A percentile compares a stretch with the other conserved stretches of the same genome.
Evolutionary conservation across 768 basidiomycete genomes (phyloP).

Genomic region (Trametes coccinea): DNA sequence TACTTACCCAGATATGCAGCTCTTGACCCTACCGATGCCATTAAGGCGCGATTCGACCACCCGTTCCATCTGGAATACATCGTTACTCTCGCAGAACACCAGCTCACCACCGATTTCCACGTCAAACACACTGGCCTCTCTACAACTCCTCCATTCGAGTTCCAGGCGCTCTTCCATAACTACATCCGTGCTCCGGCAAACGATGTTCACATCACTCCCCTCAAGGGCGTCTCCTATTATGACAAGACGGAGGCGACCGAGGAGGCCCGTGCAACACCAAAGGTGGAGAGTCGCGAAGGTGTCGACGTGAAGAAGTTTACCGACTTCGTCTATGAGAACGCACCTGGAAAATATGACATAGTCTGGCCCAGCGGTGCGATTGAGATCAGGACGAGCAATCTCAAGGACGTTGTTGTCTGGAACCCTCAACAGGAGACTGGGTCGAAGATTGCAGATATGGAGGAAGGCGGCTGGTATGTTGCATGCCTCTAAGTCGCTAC

Average conservation of each 20-base stretch:
- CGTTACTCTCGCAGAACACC: conserved; percentile 72
- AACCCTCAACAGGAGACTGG: conserved; percentile 80
- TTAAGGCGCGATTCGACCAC: conserved; percentile 57
- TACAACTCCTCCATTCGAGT: conserved; percentile 57
- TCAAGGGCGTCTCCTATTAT: conserved; percentile 65
- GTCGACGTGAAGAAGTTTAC: conserved; percentile 71
- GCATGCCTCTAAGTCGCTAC: background rate
- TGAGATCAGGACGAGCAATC: conserved; percentile 49
- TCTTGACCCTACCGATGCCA: conserved; percentile 61
- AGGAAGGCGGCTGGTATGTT: conserved; percentile 76
- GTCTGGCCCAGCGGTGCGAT: conserved; percentile 60
- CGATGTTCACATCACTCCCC: conserved; percentile 59
- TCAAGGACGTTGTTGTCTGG: conserved; percentile 91
- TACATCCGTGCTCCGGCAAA: conserved; percentile 74
- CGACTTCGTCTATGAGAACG: conserved; percentile 77
- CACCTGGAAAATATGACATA: conserved; percentile 54
- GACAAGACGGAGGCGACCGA: conserved; percentile 77
- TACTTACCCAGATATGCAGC: conserved; percentile 40
- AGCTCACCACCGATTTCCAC: conserved; percentile 77
- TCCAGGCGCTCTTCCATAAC: conserved; percentile 92
- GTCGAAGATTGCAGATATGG: conserved; percentile 84
- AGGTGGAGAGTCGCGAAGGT: conserved; percentile 56
- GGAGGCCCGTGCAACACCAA: conserved; percentile 48
- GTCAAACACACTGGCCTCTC: conserved; percentile 69
- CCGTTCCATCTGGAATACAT: conserved; percentile 78